Evolutionary conservation across 1,139 yeast species (phyloP), one percentile per base, ranked within the genome.

Genomic region (Sugiyamaella castrensis): DNA sequence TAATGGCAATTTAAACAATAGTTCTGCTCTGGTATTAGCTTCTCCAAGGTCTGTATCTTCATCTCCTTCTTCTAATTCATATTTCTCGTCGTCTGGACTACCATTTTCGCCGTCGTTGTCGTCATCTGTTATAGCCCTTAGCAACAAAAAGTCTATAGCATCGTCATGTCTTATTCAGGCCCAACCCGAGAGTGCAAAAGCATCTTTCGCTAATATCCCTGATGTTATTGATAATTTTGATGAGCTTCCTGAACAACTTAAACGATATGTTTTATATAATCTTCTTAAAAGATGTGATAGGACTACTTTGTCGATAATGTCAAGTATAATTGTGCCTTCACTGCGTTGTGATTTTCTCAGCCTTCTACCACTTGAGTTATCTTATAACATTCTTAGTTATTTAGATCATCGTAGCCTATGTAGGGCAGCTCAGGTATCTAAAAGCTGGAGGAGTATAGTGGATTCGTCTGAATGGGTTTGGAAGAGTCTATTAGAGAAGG

Each of bases 331-430:
- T 16, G 76, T 78, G 43, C 72, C 74, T 33, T 77, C 84, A 15
- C 75, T 92, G 61, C 79, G 80, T 57, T 77, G 94, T 57, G 98
- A 92, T 63, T 70, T 92, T 39, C 66, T 92, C 11, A 68, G 81
- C 19, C 72, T 77, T 48, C 69, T 92, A 26, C 98, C 99, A 0
- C 64, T 79, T 2, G 98, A 92, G 63, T 73, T 92, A n/a, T 69
- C 89, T 1, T 72, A 79, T 58, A 77, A 81, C 46, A 80, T 92
- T n/a, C 71, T 94, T 47, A 71, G 78, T 1, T 76, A 79, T 51
- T 71, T 92, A 46, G 94, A 87, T 60, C 77, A 79, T 56, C 66
- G 71, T 47, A 80, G 94, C 2, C 72, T 92, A 37, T 72, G 82
- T 40, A 74, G 77, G 6, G 78, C 85, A 4, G 71, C 88, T 1